Evolutionary conservation across 2,329 filamentous ascomycete species (phyloP), one percentile per base, ranked within the genome.

Genomic region (Epichloe gansuensis): DNA sequence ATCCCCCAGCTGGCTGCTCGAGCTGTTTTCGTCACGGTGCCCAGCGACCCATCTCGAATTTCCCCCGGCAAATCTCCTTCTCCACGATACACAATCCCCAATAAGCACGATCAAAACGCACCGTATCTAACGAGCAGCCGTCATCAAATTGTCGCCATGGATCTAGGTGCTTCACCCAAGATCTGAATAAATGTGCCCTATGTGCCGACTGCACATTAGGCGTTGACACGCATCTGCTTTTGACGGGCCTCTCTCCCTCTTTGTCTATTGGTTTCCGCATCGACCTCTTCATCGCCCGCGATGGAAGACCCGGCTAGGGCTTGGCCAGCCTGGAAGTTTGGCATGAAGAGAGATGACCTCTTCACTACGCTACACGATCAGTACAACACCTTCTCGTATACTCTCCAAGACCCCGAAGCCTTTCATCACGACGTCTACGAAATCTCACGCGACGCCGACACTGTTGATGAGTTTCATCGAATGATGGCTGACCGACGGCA

Each of bases 281-380:
- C 51, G 34, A 51, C 15, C 46, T 27, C 31, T 47, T 34, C 56
- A 39, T 23, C 36, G 34, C 36, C 61, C 60, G 59, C 59, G 55
- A 81, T 81, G 78, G 76, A 80, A 65, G 77, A 80, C 52, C 71
- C 70, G 35, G 69, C 65, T 57, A 69, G 66, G 62, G 68, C 71
- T 58, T 81, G 78, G 78, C 78, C 78, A 43, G 73, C 74, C 59
- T 81, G 78, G 77, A 81, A 81, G 64, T 81, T 81, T 69, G 77
- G 76, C 61, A 73, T 81, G 73, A 79, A 77, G 71, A 73, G 72
- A 61, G 72, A 74, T 52, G 77, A 80, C 60, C 74, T 81, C 64
- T 74, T 74, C 62, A 75, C 74, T 50, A 76, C 72, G 50, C 73
- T 81, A 12, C 76, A 81, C 59, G 74, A 79, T 57, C 73, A 75